A percentile compares a stretch with the other conserved stretches of the same genome.
phyloP scores from a whole-genome alignment of 164 flowering plant genomes.

The Aristolochia fimbriata region DNA sequence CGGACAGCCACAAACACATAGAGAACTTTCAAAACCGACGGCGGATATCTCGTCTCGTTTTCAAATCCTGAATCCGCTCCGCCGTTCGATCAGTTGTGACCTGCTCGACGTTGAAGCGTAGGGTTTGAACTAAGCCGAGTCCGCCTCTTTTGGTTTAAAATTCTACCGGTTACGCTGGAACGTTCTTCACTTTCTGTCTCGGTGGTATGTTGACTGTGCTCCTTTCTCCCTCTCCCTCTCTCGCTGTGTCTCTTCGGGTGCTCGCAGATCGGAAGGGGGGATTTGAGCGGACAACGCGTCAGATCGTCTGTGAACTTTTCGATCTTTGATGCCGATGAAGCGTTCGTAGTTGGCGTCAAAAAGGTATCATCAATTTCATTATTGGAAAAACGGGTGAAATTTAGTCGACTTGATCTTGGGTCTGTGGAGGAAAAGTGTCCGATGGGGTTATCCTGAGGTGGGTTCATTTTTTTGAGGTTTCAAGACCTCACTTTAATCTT shows the following conservation, averaged over 20 bases:
- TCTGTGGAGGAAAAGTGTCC: no score
- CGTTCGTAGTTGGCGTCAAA: no score
- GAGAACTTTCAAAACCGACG: neutral
- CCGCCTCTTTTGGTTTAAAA: conserved; percentile 13
- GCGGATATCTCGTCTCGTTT: neutral
- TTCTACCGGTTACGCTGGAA: conserved; percentile 2
- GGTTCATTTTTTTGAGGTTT: no score
- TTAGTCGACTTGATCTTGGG: no score
- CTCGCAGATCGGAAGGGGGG: neutral
- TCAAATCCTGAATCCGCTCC: neutral
- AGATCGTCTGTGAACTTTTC: no score
- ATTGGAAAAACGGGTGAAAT: no score
- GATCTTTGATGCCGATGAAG: no score
- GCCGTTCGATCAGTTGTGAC: conserved; percentile 4
- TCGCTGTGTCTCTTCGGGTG: conserved; percentile 2
- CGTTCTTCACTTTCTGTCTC: no score
- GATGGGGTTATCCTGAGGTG: no score
- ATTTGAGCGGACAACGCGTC: no score
- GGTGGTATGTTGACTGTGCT: neutral
- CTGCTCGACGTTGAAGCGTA: conserved; percentile 12
- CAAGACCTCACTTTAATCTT: no score
- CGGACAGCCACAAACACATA: neutral
- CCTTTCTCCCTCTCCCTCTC: conserved; percentile 4
- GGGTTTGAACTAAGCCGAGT: conserved; percentile 16
- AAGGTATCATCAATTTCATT: no score